Evolutionary conservation across 805 yeast genomes (phyloP).

Genomic region (Wickerhamomyces silvicola): DNA sequence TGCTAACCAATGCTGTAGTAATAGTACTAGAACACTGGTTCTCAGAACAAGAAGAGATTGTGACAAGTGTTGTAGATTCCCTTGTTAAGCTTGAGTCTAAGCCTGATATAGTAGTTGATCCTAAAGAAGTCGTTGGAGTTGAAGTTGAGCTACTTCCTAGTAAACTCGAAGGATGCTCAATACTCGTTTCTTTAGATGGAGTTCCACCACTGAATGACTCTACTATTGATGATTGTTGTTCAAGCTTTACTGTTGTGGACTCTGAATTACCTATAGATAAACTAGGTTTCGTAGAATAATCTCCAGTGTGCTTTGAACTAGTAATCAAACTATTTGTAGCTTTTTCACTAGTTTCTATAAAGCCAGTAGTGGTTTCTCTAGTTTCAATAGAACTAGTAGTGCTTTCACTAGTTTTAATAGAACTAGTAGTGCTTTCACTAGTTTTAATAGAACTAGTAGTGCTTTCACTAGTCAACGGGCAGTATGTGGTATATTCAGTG

Average conservation of each 20-base stretch:
- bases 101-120: not conserved
- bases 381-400: not conserved
- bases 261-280: no score
- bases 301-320: no score
- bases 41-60: constrained; percentile 4
- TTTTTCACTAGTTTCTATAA: not conserved
- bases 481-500: constrained; percentile 26
- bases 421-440: not conserved
- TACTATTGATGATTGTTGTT: no score
- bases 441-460: not conserved
- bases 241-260: no score
- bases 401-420: no score
- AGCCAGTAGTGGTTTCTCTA: no score
- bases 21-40: constrained; percentile 21
- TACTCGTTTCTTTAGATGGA: no score
- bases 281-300: no score
- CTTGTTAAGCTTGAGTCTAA: no score
- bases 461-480: constrained; percentile 15
- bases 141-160: no score
- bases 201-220: no score
- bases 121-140: not conserved
- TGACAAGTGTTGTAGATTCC: constrained; percentile 1
- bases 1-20: constrained; percentile 13
- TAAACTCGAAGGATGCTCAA: no score
- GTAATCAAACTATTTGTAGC: not conserved